These are phyloP conservation scores for Acacia crassicarpa DNA, from an alignment of 306 rosid species.

Conservation along the genomic window DNA sequence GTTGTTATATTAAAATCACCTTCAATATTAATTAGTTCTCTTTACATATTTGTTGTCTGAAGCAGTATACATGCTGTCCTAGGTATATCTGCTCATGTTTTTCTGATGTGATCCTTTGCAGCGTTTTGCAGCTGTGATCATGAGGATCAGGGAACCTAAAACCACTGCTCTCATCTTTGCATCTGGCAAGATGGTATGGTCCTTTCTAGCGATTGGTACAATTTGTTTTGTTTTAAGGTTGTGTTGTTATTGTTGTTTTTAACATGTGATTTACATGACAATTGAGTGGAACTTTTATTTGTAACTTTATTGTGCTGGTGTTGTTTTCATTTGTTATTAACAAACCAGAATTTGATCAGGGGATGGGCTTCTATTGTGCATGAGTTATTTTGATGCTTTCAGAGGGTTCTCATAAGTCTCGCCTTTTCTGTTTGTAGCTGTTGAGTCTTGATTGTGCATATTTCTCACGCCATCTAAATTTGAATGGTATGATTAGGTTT, in stretches of 20 bases:
- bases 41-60: neutral
- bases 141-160: conserved; percentile 99
- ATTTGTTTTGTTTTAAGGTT: neutral
- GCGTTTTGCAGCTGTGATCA: conserved; percentile 99
- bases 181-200: conserved; percentile 91
- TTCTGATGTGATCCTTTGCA: conserved; percentile 35
- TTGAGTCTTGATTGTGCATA: neutral
- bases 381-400: neutral
- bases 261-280: neutral
- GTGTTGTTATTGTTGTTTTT: conserved; percentile 1
- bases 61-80: neutral
- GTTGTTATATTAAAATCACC: conserved; percentile 9
- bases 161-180: conserved; percentile 96
- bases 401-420: neutral
- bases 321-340: neutral
- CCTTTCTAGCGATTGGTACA: neutral
- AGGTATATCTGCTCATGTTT: neutral
- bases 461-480: conserved; percentile 17
- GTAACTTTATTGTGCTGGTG: neutral
- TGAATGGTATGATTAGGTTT: conserved; percentile 60
- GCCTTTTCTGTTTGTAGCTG: neutral
- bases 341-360: neutral
- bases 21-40: neutral
- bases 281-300: neutral
- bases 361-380: neutral